Evolutionary conservation across 192 early-diverging fungal genomes (phyloP), one percentile per base, ranked within the genome.

Genomic region (Podila horticola): DNA sequence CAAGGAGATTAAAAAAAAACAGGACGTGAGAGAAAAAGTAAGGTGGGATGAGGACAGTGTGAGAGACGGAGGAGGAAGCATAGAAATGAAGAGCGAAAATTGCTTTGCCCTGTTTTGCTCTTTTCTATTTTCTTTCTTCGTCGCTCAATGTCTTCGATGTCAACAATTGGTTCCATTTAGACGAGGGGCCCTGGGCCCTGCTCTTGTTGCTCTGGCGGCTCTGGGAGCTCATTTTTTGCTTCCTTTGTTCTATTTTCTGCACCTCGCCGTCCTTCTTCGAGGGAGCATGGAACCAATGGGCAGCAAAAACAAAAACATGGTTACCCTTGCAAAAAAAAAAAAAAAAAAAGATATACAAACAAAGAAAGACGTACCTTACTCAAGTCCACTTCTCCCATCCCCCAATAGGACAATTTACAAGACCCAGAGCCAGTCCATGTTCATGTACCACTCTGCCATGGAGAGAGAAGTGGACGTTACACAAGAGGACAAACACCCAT

Each of bases 191-290:
- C 34, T 17, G 28, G 62, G 33, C 38, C n/a, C 22, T 64, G 62
- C 62, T 64, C 62, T 41, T 36, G 41, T 41, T 33, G 62, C 22
- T 22, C 41, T 64, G 62, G 22, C 20, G 26, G 29, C 33, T 64
- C 34, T 26, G 62, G 41, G 28, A 45, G 62, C 34, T 64, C 62
- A 17, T 41, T 64, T 36, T 62, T 19, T 63, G 11, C 22, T 45
- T 64, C 36, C 62, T 28, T 64, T 20, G 13, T 26, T 26, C 34
- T 38, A 45, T 41, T 64, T 64, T 64, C 34, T 64, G 41, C 41
- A 45, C 41, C 41, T 45, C 13, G 1, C 41, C 4, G 15, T 45
- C 41, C 34, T 64, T 64, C 41, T 41, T 6, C 22, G n/a, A 64
- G 30, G 30, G 60, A 33, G 33, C 33, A 63, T 33, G 22, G 60